Evolutionary conservation across 139 green algal genomes (phyloP).

Genomic region (Dunaliella primolecta): DNA sequence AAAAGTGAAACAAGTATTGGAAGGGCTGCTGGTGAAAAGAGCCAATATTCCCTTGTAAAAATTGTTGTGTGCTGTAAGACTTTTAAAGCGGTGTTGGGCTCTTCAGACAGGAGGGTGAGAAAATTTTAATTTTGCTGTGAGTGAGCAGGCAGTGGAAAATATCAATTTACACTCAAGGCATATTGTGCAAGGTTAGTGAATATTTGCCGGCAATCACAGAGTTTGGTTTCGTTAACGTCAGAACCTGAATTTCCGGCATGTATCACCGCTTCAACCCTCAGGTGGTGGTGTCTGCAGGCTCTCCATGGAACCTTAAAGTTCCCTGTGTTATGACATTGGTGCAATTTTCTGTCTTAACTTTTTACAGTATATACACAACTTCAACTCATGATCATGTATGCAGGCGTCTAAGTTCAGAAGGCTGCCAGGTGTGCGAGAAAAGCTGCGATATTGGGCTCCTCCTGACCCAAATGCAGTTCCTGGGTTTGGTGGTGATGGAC

Average conservation of each 20-base stretch:
- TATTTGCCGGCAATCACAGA: too few relatives aligned
- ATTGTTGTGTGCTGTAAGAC: background rate
- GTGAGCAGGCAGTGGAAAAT: background rate
- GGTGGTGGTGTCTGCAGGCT: background rate
- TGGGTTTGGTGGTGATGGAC: background rate
- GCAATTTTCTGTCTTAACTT: background rate
- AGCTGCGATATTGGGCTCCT: slow-evolving; percentile 22
- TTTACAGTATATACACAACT: background rate
- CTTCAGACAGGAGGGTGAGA: too few relatives aligned
- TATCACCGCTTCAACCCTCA: too few relatives aligned
- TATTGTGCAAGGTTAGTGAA: too few relatives aligned
- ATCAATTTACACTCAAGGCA: too few relatives aligned
- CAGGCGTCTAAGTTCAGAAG: slow-evolving; percentile 16
- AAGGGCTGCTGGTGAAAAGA: too few relatives aligned
- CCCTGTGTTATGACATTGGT: background rate
- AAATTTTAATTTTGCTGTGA: background rate
- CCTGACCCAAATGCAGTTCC: slow-evolving; percentile 17
- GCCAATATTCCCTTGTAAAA: too few relatives aligned
- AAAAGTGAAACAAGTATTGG: too few relatives aligned
- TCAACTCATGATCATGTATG: background rate
- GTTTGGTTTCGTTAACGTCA: too few relatives aligned
- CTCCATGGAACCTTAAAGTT: background rate
- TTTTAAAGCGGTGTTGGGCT: background rate
- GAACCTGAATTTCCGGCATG: too few relatives aligned
- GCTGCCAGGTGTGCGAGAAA: slow-evolving; percentile 14